Base-by-base conservation (phyloP, 371 early-diverging fungal genomes). In the Apophysomyces variabilis region DNA sequence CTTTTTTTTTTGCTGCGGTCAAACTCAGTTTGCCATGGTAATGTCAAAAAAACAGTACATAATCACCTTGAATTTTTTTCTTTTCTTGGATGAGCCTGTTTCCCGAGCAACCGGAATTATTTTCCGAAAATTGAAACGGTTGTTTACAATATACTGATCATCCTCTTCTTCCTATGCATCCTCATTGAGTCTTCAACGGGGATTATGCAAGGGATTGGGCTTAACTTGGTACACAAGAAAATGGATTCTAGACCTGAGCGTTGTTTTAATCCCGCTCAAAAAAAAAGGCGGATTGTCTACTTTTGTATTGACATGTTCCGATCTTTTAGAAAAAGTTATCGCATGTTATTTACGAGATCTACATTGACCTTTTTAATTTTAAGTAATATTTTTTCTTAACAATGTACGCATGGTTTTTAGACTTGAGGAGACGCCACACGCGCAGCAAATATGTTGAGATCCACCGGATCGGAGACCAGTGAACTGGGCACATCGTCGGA, bases 1-100 rank as follows among this genome's bases (percentile, higher is more conserved):
- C n/a, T 47, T 47, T 47, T 47, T 50, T 50, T 50, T 50, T 50
- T 50, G 54, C 54, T 50, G 54, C 54, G 54, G 54, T 50, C 21
- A 26, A 21, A 50, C 16, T 21, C 21, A 16, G 21, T 16, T 50
- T 50, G 46, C 46, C 46, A 45, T n/a, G n/a, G 54, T 26, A 18
- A 9, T 16, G 21, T 9, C 21, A n/a, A 50, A 50, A 32, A 50
- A 47, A 47, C 18, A 47, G 7, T n/a, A 45, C 16, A 26, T 13
- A 45, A 6, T 45, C 46, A 45, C 6, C 46, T 18, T 18, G 12
- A 18, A 45, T 6, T 50, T 9, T 5, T 9, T 50, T 9, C 21
- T 50, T 6, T 16, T 13, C 5, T 41, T 1, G 41, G 41, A 1
- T 47, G 11, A 47, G 21, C 21, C 21, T 50, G 21, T 21, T 21